Percentiles rank a stretch among this genome's conserved stretches.
Conservation (phyloP, 768 basidiomycete genomes). For the Neoboletus subvelutipes region DNA sequence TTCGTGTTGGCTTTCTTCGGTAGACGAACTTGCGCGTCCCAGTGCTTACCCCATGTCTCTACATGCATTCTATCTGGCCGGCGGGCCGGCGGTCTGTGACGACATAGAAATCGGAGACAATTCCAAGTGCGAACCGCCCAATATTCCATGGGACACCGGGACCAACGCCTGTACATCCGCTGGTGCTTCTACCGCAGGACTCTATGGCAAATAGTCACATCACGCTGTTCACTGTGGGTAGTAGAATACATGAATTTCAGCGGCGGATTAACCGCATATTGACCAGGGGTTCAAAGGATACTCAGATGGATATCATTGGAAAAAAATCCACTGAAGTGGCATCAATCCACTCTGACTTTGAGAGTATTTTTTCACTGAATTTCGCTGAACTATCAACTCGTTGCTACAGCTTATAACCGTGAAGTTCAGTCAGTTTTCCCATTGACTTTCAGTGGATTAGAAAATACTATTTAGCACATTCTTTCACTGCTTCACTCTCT, state of each 20-base stretch:
- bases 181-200: too few relatives aligned
- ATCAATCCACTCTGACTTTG: neutral
- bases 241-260: too few relatives aligned
- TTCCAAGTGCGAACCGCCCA: neutral
- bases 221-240: too few relatives aligned
- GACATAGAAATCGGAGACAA: neutral
- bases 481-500: neutral
- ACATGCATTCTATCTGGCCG: neutral
- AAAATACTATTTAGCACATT: neutral
- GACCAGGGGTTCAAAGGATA: neutral
- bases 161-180: too few relatives aligned
- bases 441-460: neutral
- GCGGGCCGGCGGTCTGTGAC: neutral
- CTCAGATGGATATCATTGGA: neutral
- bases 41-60: too few relatives aligned
- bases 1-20: neutral
- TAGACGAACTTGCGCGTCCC: neutral
- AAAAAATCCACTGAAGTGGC: neutral
- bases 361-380: neutral
- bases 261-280: too few relatives aligned
- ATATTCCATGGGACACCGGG: neutral
- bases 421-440: neutral
- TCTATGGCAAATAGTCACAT: too few relatives aligned
- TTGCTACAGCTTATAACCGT: neutral
- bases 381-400: neutral